A percentile compares a stretch with the other conserved stretches of the same genome.
These are phyloP conservation scores for Termitomyces bulborhizus DNA, from an alignment of 768 basidiomycete genomes.

Conservation along the genomic window DNA sequence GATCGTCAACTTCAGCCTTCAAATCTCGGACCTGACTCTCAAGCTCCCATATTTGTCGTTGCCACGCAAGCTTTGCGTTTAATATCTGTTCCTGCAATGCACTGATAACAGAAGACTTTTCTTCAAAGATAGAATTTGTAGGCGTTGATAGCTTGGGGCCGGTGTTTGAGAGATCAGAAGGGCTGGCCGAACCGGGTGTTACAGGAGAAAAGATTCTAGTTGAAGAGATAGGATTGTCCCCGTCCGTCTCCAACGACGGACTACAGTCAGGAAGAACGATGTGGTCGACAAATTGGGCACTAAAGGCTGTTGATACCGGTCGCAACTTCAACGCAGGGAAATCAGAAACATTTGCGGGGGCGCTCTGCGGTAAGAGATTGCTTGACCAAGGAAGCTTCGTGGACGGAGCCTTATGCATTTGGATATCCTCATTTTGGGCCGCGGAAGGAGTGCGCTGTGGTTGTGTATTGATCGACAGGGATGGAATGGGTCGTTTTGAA, in stretches of 20 bases:
- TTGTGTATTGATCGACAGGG: conserved; percentile 36
- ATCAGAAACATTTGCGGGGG: conserved; percentile 55
- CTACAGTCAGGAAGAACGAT: conserved; percentile 29
- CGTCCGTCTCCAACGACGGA: conserved; percentile 33
- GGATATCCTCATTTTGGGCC: conserved; percentile 17
- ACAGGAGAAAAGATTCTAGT: conserved; percentile 40
- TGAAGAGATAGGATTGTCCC: conserved; percentile 45
- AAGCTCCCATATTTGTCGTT: conserved; percentile 68
- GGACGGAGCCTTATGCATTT: conserved; percentile 19
- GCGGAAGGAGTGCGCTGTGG: conserved; percentile 19
- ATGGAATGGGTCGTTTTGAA: conserved; percentile 31
- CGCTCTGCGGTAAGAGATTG: conserved; percentile 43
- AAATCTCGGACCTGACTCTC: conserved; percentile 69
- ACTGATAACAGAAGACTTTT: conserved; percentile 41
- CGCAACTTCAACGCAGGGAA: conserved; percentile 67
- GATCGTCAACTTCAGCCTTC: conserved; percentile 58
- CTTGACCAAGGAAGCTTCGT: conserved; percentile 18
- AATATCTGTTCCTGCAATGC: conserved; percentile 57
- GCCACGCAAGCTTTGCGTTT: conserved; percentile 57
- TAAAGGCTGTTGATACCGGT: conserved; percentile 73
- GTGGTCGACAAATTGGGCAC: conserved; percentile 56
- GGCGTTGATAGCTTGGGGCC: conserved; percentile 22
- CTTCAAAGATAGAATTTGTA: conserved; percentile 22
- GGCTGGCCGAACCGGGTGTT: conserved; percentile 15
- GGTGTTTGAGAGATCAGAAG: conserved; percentile 16